A percentile compares a stretch with the other conserved stretches of the same genome.
These are phyloP conservation scores for Fusarium oligoseptatum DNA, from an alignment of 2,329 filamentous ascomycete genomes.

Conservation along the genomic window DNA sequence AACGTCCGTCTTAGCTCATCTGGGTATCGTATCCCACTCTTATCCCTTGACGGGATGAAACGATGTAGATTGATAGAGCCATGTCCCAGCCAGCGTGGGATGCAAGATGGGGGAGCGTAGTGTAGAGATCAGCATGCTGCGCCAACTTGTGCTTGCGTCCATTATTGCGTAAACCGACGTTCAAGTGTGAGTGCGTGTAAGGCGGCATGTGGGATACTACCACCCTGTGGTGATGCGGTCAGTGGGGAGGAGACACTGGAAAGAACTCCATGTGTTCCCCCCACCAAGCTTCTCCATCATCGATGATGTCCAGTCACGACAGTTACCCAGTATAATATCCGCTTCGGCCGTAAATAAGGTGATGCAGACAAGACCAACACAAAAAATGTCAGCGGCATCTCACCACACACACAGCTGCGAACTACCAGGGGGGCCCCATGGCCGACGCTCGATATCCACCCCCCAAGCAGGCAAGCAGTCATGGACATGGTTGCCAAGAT, in stretches of 20 bases:
- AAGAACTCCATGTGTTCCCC: neutral
- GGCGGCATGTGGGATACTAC: neutral
- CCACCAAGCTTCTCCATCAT: neutral
- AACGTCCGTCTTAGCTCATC: neutral
- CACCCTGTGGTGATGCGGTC: neutral
- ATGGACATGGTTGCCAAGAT: neutral
- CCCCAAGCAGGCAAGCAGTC: neutral
- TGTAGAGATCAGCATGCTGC: neutral
- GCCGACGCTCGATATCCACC: neutral
- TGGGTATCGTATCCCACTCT: neutral
- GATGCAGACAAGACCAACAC: neutral
- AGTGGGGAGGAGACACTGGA: neutral
- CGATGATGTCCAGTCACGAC: neutral
- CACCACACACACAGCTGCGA: neutral
- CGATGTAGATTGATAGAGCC: neutral
- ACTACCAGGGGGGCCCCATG: neutral
- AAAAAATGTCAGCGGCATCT: neutral
- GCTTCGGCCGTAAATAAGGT: neutral
- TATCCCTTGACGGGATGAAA: neutral
- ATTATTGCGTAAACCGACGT: slow-evolving; percentile 1
- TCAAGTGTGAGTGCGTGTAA: neutral
- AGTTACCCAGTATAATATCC: neutral
- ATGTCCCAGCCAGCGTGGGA: neutral
- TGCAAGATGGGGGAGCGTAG: neutral
- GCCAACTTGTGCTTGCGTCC: neutral